Percentiles rank a stretch among this genome's conserved stretches.
Evolutionary conservation across 116 monocot genomes (phyloP).

Genomic region (Papilionanthe hybrid): DNA sequence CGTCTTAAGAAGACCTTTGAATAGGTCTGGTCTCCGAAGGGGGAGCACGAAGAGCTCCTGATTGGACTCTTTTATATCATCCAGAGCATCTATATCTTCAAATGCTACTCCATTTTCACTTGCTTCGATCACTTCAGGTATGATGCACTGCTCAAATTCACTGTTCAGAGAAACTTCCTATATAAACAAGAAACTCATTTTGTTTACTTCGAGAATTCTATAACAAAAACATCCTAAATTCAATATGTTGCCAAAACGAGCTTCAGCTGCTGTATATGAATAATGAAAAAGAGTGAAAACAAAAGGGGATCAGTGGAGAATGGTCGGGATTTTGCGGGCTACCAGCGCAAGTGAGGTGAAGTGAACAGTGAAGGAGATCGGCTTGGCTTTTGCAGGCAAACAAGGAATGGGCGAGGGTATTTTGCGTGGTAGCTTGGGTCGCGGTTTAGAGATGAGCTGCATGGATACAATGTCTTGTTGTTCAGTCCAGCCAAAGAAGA

Average conservation of each 20-base stretch:
- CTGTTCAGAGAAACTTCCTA: constrained; percentile 71
- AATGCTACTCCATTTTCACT: constrained; percentile 88
- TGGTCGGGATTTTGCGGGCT: too few species aligned
- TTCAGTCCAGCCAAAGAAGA: too few species aligned
- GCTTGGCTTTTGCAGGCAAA: too few species aligned
- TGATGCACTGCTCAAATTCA: constrained; percentile 88
- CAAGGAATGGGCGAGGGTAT: too few species aligned
- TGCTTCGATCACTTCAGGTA: constrained; percentile 80
- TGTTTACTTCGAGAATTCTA: background rate
- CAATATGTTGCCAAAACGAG: background rate
- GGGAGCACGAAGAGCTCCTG: constrained; percentile 97
- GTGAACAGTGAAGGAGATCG: too few species aligned
- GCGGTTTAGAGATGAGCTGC: too few species aligned
- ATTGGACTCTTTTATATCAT: constrained; percentile 85
- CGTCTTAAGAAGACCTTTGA: constrained; percentile 90
- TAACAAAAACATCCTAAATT: background rate
- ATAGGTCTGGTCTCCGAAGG: constrained; percentile 89
- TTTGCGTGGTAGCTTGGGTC: too few species aligned
- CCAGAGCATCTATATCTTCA: constrained; percentile 83
- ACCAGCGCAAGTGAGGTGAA: too few species aligned
- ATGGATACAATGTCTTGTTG: too few species aligned
- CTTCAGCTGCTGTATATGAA: too few species aligned
- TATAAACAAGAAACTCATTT: background rate
- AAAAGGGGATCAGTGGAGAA: too few species aligned
- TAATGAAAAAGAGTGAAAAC: too few species aligned